Evolutionary conservation across 2,329 filamentous ascomycete species (phyloP), one percentile per base, ranked within the genome.

Genomic region (Sarocladium strictum): DNA sequence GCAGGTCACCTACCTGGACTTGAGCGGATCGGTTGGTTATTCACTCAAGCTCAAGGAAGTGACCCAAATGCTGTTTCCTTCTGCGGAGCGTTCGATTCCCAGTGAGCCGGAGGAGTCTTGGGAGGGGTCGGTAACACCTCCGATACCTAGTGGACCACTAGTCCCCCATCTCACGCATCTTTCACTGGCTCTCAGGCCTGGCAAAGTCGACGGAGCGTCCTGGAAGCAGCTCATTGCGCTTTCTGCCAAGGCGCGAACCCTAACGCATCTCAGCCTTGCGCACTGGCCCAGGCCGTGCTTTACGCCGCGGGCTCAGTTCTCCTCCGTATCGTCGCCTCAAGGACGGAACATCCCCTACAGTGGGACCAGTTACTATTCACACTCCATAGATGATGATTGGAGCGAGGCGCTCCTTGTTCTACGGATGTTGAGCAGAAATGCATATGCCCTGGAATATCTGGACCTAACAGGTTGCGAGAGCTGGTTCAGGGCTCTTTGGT

Each of bases 201-300:
- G 53, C 0, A 45, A 62, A 37, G 51, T 60, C 2, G 59, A 62
- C 17, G 64, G 65, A 5, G 72, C 74, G 15, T 83, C 81, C 1
- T 86, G 83, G 83, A 78, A 75, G 49, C 79, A 83, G 33, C 73
- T 86, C 3, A 69, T 86, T 23, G 60, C 72, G 2, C 65, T 86
- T n/a, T 75, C 80, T 0, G 64, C 70, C 11, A 80, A 78, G 59
- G 64, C 83, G 6, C 73, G 73, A 0, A 75, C 72, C 14, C 66
- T 86, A 37, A 86, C 83, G 1, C 81, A 86, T 60, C 70, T 86
- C 38, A 83, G 77, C 58, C 72, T 86, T 6, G 80, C 81, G 15
- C 79, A 78, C 63, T 86, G 83, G 83, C 83, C 83, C 1, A 74
- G 76, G 51, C 83, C 83, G 2, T 75, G 74, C 15, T 67, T 83